phyloP scores from a whole-genome alignment of 139 green algal genomes.

The Tetraselmis chui region DNA sequence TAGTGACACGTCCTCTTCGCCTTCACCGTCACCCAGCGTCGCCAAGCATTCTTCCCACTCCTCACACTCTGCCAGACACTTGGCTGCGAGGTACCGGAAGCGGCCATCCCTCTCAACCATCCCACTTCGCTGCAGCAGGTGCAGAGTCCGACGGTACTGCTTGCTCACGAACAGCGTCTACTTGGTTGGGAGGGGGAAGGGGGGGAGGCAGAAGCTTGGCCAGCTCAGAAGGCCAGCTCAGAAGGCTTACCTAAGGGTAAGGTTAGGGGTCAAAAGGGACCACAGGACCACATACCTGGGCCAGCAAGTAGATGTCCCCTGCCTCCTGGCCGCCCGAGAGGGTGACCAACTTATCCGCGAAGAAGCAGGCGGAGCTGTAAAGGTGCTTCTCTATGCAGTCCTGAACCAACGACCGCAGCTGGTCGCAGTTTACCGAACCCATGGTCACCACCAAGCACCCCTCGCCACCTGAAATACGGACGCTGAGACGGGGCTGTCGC shows the following conservation, averaged over 20 bases:
- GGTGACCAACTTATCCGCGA: slow-evolving; percentile 88
- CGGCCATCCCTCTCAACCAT: slow-evolving; percentile 43
- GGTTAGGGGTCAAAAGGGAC: too few relatives aligned
- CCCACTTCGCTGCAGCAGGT: slow-evolving; percentile 43
- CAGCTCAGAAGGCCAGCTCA: neutral
- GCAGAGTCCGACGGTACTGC: slow-evolving; percentile 68
- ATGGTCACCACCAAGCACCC: too few relatives aligned
- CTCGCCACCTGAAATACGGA: too few relatives aligned
- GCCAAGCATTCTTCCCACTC: slow-evolving; percentile 88
- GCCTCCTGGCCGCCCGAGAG: slow-evolving; percentile 42
- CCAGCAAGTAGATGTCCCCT: slow-evolving; percentile 76
- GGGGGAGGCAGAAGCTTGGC: neutral
- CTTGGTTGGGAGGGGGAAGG: neutral
- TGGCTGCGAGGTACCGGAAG: slow-evolving; percentile 38
- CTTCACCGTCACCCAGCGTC: slow-evolving; percentile 54
- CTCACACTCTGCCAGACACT: slow-evolving; percentile 61
- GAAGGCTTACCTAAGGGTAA: neutral
- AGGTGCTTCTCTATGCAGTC: slow-evolving; percentile 88
- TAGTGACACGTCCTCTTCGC: slow-evolving; percentile 16
- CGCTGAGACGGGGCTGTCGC: too few relatives aligned
- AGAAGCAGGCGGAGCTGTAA: slow-evolving; percentile 82
- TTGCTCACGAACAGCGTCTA: slow-evolving; percentile 38
- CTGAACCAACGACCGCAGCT: slow-evolving; percentile 67
- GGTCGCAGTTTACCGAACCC: slow-evolving; percentile 5
- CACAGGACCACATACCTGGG: slow-evolving; percentile 61